Evolutionary conservation across 495 filamentous ascomycete species (phyloP), one percentile per base, ranked within the genome.

Genomic region (Aspergillus panamensis): DNA sequence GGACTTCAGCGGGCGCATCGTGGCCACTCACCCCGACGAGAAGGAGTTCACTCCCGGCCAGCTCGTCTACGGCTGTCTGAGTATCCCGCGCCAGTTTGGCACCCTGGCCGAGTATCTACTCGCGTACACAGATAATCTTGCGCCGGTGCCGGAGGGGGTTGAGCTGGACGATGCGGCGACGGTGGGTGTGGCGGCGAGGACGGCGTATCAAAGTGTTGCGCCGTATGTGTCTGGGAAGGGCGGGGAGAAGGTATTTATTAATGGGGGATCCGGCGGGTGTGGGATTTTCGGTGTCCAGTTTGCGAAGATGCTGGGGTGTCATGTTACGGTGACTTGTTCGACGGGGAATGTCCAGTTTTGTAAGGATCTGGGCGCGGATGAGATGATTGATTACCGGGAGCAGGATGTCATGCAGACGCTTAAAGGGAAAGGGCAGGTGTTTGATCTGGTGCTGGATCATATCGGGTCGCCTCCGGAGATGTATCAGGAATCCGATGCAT

Each of bases 381-480:
- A 85, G 53, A 76, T 89, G 3, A 74, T 91, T 42, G 86, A 91
- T 63, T 91, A 91, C 63, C 84, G 78, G n/a, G 63, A 69, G 1
- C 59, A 69, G 14, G 72, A 85, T 66, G 72, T 89, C 1, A 60
- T 78, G 40, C 64, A 74, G 8, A 69, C 60, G 8, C 61, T 90
- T 12, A 75, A 74, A 65, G 62, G 64, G 3, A 71, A 76, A 39
- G 84, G 82, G 0, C 67, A 70, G 14, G 68, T 81, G 6, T 90
- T 82, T 69, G 66, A 77, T 55, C 74, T 82, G 33, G 74, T 80
- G 0, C 69, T 90, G 29, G 88, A 90, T 67, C 84, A 87, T 70
- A 78, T 86, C 17, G 84, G 81, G 0, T 42, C 60, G 9, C 73
- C 81, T 2, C 64, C 65, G 0, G 62, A 76, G 9, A 65, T 90